Evolutionary conservation across 352 stramenopile genomes (phyloP).

Genomic region (Pythium sukuiense): DNA sequence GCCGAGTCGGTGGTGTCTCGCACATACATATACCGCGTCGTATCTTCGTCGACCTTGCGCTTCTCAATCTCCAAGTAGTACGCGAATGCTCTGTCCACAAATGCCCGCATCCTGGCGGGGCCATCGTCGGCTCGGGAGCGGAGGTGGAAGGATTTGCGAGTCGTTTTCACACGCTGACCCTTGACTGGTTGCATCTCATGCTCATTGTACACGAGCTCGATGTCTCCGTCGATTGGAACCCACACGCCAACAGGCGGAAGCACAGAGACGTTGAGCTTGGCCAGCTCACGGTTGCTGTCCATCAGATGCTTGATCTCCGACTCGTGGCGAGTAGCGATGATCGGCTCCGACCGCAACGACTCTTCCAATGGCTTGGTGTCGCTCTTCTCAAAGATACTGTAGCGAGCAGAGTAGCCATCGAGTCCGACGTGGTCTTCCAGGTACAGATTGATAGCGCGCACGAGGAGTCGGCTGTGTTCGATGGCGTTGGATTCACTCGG

Average conservation of each 20-base stretch:
- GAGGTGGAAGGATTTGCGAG: slow-evolving; percentile 24
- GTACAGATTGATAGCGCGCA: slow-evolving; percentile 56
- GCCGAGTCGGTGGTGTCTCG: slow-evolving; percentile 2
- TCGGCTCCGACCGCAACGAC: slow-evolving; percentile 4
- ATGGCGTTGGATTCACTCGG: slow-evolving; percentile 34
- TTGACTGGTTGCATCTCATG: slow-evolving; percentile 2
- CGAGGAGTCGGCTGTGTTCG: slow-evolving; percentile 48
- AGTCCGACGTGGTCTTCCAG: slow-evolving; percentile 44
- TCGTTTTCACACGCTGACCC: slow-evolving; percentile 11
- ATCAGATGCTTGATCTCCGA: slow-evolving; percentile 16
- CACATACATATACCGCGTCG: slow-evolving; percentile 39
- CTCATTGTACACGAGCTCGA: slow-evolving; percentile 29
- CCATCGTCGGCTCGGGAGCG: slow-evolving; percentile 22
- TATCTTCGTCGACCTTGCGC: slow-evolving; percentile 33
- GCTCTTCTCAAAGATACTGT: slow-evolving; percentile 50
- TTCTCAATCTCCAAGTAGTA: slow-evolving; percentile 26
- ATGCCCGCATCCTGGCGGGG: slow-evolving; percentile 30
- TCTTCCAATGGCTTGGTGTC: slow-evolving; percentile 6
- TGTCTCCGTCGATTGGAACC: slow-evolving; percentile 28
- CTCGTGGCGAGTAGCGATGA: slow-evolving; percentile 7
- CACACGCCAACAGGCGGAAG: slow-evolving; percentile 32
- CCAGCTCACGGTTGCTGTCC: background rate
- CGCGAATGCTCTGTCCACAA: slow-evolving; percentile 32
- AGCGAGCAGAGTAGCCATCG: slow-evolving; percentile 39
- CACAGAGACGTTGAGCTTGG: background rate